Evolutionary conservation across 2,329 filamentous ascomycete species (phyloP).

Genomic region (Trichoderma harzianum): DNA sequence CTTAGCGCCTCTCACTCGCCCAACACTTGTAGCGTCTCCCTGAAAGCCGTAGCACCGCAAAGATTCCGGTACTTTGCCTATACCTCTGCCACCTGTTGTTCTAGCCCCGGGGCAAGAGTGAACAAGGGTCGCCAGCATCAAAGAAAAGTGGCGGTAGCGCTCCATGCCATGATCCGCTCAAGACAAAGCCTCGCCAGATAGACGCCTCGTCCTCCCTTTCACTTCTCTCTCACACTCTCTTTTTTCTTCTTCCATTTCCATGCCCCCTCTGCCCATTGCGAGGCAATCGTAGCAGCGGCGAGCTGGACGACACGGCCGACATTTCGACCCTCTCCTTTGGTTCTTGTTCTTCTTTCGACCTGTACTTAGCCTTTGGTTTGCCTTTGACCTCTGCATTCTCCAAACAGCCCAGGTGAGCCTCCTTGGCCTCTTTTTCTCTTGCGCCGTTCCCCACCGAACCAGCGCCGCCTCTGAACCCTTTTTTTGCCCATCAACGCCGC

Average conservation of each 20-base stretch:
- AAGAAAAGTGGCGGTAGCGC: not conserved
- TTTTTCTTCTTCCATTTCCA: slow-evolving; percentile 33
- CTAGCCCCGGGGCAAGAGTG: not conserved
- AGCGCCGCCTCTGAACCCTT: slow-evolving; percentile 11
- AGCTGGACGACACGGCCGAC: slow-evolving; percentile 36
- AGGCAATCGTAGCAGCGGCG: slow-evolving; percentile 38
- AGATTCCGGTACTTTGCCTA: not conserved
- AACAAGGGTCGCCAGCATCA: not conserved
- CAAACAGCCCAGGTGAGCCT: slow-evolving; percentile 29
- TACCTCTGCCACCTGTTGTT: not conserved
- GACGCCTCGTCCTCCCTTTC: slow-evolving; percentile 27
- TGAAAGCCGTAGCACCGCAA: not conserved
- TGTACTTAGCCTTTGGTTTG: not conserved
- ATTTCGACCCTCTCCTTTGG: slow-evolving; percentile 24
- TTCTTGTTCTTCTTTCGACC: slow-evolving; percentile 20
- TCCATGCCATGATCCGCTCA: slow-evolving; percentile 22
- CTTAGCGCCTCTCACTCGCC: not conserved
- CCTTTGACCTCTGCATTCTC: slow-evolving; percentile 6
- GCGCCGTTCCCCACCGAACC: slow-evolving; percentile 13
- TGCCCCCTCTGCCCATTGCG: slow-evolving; percentile 38
- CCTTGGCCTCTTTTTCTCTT: slow-evolving; percentile 18
- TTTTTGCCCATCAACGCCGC: slow-evolving; percentile 13
- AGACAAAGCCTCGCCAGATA: slow-evolving; percentile 39
- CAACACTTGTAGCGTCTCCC: not conserved
- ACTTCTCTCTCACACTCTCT: slow-evolving; percentile 23